Evolutionary conservation across 208 protist species (phyloP), one percentile per base, ranked within the genome.

Genomic region (Acanthamoeba healyi): DNA sequence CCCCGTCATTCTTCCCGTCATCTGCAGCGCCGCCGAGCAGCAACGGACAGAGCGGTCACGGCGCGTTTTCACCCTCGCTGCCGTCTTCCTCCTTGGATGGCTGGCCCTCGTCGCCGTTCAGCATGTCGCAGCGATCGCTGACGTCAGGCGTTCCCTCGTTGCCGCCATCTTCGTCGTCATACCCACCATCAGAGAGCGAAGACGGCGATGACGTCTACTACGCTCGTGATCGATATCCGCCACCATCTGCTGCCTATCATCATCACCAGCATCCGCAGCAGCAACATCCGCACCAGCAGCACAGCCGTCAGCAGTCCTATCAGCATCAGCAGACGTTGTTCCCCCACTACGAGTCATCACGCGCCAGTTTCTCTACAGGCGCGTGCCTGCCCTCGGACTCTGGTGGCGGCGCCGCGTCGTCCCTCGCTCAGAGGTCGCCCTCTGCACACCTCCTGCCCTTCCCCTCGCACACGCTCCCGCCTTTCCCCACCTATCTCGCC

Each of bases 401-500:
- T 4, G 51, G 51, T 22, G 44, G 44, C 4, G 44, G 44, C 44
- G 44, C 44, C 9, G 44, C 44, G 44, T 22, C 51, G 54, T 61
- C 54, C 54, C 0, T 61, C 54, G 54, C 22, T 61, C 15, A 15
- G 7, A 10, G 7, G 22, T 22, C 63, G 32, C 63, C 63, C 15
- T 72, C 63, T 58, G 51, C 51, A 29, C 26, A 38, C 29, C 34
- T 72, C 19, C 67, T 77, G 22, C 67, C 67, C 6, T 77, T 77
- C 36, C 67, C 67, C 22, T 44, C 67, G 19, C 67, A 77, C 29
- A 77, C 67, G 36, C 67, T 77, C 22, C 67, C 67, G 32, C 67
- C 67, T 17, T 77, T 77, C 36, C 19, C 38, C 14, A n/a, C 67
- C 0, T 40, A 38, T 38, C 63, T 72, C n/a, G 61, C 29, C 61